Base-by-base conservation (phyloP, 169 alveolate species). In the Eimeria tenella region DNA sequence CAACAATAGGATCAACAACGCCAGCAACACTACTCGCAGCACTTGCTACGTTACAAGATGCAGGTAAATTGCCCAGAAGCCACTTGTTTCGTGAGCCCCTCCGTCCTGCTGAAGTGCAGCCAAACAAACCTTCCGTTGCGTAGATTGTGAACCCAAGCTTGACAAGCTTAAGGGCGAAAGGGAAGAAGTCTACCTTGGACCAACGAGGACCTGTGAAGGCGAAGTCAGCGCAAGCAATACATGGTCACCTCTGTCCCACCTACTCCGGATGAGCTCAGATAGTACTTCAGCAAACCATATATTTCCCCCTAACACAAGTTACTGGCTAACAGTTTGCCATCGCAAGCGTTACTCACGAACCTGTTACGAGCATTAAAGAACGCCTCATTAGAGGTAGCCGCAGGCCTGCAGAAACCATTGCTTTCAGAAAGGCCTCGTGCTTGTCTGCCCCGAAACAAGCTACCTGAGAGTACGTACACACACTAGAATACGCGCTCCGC, bases 401-500 rank as follows among this genome's bases (percentile, higher is more conserved):
- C 94, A 96, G 82, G 52, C 98, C 98, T 11, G 98, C 94, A 52
- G 99, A 96, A n/a, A 97, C 62, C 96, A 97, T 81, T 42, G 98
- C 98, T 96, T 97, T 97, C 93, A 97, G 89, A 92, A 97, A 96
- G 0, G 99, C 99, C 94, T 97, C 99, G 89, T 96, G 96, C 93
- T 97, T 97, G 94, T 93, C 96, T 31, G 89, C 73, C 17, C 99
- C 99, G 95, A 97, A 97, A 53, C 97, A 96, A 21, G 97, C 95
- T 10, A 91, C 95, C 95, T 91, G 75, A 9, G 63, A 17, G 42
- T 31, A 31, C 42, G 42, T 31, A 0, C 0, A 31, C 42, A 31
- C 42, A 31, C 2, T 31, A 31, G 42, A 31, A 31, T 31, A 31
- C 42, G 42, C 42, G 2, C 42, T 31, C 42, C 42, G 3, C 42